phyloP scores from a whole-genome alignment of 2,329 filamentous ascomycete genomes.

The Alternaria incomplexa region DNA sequence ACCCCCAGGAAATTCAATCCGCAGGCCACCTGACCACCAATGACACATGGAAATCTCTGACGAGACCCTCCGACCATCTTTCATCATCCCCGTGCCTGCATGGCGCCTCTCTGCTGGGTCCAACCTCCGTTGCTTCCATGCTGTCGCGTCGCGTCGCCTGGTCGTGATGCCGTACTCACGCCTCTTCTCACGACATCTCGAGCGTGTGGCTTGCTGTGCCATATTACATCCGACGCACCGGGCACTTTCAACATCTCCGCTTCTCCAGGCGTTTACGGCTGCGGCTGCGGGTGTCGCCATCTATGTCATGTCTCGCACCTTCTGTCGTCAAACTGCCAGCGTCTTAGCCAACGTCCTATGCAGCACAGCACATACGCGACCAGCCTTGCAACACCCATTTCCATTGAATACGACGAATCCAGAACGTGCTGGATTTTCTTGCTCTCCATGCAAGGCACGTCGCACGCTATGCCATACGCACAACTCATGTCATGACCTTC shows the following conservation, averaged over 20 bases:
- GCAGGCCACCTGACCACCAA: conserved; percentile 15
- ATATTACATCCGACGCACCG: conserved; percentile 13
- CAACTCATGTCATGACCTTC: not conserved
- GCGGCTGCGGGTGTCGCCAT: conserved; percentile 21
- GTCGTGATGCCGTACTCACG: conserved; percentile 4
- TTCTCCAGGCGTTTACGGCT: conserved; percentile 8
- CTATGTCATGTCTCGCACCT: conserved; percentile 25
- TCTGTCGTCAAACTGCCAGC: conserved; percentile 22
- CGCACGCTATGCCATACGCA: not conserved
- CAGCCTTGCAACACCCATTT: not conserved
- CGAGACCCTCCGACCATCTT: conserved; percentile 28
- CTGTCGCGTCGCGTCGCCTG: conserved; percentile 21
- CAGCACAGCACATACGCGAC: not conserved
- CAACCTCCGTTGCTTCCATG: conserved; percentile 14
- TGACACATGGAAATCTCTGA: conserved; percentile 42
- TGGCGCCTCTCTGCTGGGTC: conserved; percentile 18
- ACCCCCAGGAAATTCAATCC: conserved; percentile 23
- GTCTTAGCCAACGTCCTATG: not conserved
- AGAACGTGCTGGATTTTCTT: not conserved
- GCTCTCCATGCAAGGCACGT: not conserved
- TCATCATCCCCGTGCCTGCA: conserved; percentile 31
- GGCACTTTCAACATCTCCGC: conserved; percentile 15
- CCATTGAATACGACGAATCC: not conserved
- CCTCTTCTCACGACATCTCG: conserved; percentile 24
- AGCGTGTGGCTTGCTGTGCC: conserved; percentile 12